These are phyloP conservation scores for Malus domestica DNA, from an alignment of 306 rosid species.

Conservation along the genomic window DNA sequence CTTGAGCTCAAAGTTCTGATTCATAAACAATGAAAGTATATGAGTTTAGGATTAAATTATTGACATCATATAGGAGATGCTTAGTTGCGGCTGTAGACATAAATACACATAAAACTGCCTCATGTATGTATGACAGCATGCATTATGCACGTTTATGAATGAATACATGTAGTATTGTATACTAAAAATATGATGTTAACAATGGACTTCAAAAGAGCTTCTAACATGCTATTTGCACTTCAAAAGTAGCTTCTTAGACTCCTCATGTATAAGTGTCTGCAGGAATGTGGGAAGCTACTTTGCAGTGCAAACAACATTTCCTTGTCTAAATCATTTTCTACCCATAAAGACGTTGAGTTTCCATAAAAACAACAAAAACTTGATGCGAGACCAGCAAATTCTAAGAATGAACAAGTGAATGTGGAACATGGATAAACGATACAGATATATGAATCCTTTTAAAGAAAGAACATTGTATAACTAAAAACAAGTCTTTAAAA, in stretches of 20 bases:
- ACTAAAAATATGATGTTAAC: too few relatives aligned
- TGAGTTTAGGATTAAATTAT: not conserved
- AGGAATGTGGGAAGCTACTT: not conserved
- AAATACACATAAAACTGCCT: not conserved
- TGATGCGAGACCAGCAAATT: not conserved
- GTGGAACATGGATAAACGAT: not conserved
- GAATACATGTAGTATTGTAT: not conserved
- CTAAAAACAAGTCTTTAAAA: not conserved
- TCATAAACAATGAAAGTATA: constrained; percentile 9
- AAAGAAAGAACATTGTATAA: not conserved
- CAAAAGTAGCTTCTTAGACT: not conserved
- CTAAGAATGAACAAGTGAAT: not conserved
- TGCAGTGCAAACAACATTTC: not conserved
- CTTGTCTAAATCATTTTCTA: not conserved
- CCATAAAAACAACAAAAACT: not conserved
- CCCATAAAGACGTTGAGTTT: not conserved
- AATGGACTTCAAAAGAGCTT: not conserved
- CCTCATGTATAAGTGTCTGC: not conserved
- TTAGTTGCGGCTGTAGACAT: not conserved
- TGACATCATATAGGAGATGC: not conserved
- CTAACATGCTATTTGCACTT: not conserved
- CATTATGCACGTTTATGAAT: not conserved
- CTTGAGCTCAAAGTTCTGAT: constrained; percentile 65
- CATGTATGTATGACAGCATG: not conserved
- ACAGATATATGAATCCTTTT: not conserved